A percentile compares a stretch with the other conserved stretches of the same genome.
Evolutionary conservation across 441 rosid genomes (phyloP).

Genomic region (Macaranga tanarius): DNA sequence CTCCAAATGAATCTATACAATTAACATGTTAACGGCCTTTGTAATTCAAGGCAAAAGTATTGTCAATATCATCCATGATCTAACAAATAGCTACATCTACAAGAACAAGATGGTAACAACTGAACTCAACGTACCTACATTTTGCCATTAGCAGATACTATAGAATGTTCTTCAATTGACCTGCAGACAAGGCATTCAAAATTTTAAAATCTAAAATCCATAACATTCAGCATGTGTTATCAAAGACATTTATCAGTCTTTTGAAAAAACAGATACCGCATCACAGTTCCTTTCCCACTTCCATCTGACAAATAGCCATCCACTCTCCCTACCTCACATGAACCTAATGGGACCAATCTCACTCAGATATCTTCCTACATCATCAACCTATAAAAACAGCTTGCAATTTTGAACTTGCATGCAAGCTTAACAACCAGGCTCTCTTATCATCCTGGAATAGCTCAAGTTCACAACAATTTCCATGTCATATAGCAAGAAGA

Average conservation of each 20-base stretch:
- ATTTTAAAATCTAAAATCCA: slow-evolving; percentile 21
- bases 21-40: not conserved
- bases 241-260: slow-evolving; percentile 24
- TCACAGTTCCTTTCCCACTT: not conserved
- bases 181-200: slow-evolving; percentile 52
- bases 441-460: not conserved
- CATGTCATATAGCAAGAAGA: not conserved
- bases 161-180: slow-evolving; percentile 38
- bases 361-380: not conserved
- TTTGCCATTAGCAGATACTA: slow-evolving; percentile 46
- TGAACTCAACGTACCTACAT: slow-evolving; percentile 41
- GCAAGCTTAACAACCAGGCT: not conserved
- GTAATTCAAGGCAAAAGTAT: slow-evolving; percentile 10
- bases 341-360: not conserved
- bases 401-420: not conserved
- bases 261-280: not conserved
- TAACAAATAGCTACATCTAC: slow-evolving; percentile 18
- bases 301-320: not conserved
- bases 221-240: slow-evolving; percentile 25
- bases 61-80: slow-evolving; percentile 8
- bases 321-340: not conserved
- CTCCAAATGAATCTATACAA: slow-evolving; percentile 1
- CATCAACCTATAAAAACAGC: slow-evolving; percentile 4
- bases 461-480: not conserved
- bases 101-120: slow-evolving; percentile 11